Evolutionary conservation across 1,284 basidiomycete genomes (phyloP).

Genomic region (Ustilago sp.): DNA sequence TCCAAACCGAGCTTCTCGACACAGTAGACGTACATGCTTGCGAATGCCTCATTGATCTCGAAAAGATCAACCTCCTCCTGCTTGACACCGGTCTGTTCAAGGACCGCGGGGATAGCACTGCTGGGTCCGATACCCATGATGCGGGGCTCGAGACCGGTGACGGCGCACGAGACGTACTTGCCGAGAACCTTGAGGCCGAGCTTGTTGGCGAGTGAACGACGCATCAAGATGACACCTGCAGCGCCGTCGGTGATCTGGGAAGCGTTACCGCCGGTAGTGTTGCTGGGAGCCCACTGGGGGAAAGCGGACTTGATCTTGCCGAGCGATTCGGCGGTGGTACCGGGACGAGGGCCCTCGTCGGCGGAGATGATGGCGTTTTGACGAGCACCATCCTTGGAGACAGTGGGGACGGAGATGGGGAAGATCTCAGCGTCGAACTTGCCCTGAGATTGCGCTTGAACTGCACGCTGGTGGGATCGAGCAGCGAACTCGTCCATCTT

Average conservation of each 20-base stretch:
- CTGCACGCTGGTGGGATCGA: slow-evolving; percentile 82
- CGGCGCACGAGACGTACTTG: slow-evolving; percentile 81
- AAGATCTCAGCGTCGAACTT: slow-evolving; percentile 83
- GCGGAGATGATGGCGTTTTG: slow-evolving; percentile 75
- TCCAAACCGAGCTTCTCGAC: slow-evolving; percentile 80
- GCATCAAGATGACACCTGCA: slow-evolving; percentile 87
- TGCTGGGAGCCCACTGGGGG: slow-evolving; percentile 83
- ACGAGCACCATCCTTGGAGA: slow-evolving; percentile 74
- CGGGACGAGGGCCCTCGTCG: slow-evolving; percentile 85
- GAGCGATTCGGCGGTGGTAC: slow-evolving; percentile 79
- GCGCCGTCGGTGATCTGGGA: slow-evolving; percentile 84
- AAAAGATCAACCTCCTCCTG: slow-evolving; percentile 82
- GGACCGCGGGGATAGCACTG: slow-evolving; percentile 66
- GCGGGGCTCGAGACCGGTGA: slow-evolving; percentile 80
- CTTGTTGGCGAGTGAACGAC: slow-evolving; percentile 82
- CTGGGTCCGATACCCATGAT: slow-evolving; percentile 79
- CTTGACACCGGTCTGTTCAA: slow-evolving; percentile 77
- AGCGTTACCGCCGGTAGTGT: slow-evolving; percentile 91
- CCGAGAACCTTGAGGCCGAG: slow-evolving; percentile 80
- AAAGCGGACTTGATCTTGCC: slow-evolving; percentile 82
- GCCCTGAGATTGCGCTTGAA: slow-evolving; percentile 75
- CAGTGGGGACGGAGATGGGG: slow-evolving; percentile 73
- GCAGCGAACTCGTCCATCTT: slow-evolving; percentile 88
- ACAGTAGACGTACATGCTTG: slow-evolving; percentile 74
- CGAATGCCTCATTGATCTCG: slow-evolving; percentile 82